Conservation (phyloP, 768 basidiomycete species). For the Leucocoprinus leucothites region DNA sequence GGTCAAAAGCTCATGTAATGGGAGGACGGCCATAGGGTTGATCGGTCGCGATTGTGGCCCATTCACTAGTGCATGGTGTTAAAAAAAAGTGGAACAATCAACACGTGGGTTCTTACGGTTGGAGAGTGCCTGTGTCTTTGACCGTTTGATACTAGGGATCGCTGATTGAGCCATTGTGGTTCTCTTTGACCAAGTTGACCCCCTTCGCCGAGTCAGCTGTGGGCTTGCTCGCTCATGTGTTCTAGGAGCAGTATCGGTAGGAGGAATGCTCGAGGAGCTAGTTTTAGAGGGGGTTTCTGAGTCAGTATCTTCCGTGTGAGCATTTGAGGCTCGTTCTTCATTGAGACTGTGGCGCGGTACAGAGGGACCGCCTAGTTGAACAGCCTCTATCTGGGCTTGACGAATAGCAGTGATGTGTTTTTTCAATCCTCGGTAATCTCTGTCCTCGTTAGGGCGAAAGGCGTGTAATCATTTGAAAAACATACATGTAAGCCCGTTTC, state of each 20-base stretch:
- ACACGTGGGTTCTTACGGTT: slow-evolving; percentile 14
- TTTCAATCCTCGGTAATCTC: slow-evolving; percentile 74
- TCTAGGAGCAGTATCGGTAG: background rate
- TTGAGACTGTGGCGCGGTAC: background rate
- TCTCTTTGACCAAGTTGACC: background rate
- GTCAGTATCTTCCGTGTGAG: background rate
- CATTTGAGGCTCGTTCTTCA: slow-evolving; percentile 10
- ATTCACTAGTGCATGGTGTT: background rate
- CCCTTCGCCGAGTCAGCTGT: background rate
- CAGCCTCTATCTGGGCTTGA: slow-evolving; percentile 30
- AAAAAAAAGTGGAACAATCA: background rate
- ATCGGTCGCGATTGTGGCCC: slow-evolving; percentile 7
- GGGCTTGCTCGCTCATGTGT: background rate
- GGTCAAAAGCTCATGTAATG: slow-evolving; percentile 47
- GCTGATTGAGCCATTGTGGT: slow-evolving; percentile 3
- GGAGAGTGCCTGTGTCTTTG: slow-evolving; percentile 6
- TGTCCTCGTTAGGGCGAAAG: slow-evolving; percentile 23
- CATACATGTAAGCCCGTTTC: slow-evolving; percentile 63
- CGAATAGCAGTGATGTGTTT: slow-evolving; percentile 58
- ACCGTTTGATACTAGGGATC: background rate
- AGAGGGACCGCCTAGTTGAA: slow-evolving; percentile 19
- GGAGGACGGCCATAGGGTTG: slow-evolving; percentile 25
- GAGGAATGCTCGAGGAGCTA: background rate
- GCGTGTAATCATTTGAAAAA: background rate
- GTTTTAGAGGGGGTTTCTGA: background rate